Percentiles rank a stretch among this genome's conserved stretches.
Conservation (phyloP, 1,139 yeast species). For the Meyerozyma guilliermondii region DNA sequence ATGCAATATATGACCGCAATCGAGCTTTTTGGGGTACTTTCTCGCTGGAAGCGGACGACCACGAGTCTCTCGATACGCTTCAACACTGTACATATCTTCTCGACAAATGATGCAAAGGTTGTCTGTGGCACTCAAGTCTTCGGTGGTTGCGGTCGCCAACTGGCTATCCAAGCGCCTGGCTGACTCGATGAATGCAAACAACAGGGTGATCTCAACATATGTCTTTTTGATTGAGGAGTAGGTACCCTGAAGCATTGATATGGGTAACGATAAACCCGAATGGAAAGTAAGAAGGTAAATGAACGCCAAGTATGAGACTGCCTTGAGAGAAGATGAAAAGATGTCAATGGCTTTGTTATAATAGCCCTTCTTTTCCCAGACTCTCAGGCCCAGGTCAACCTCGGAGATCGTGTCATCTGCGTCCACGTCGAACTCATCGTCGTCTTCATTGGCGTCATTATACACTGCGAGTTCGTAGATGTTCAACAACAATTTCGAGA, state of each 20-base stretch:
- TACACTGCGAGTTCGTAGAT: constrained; percentile 49
- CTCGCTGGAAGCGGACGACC: constrained; percentile 31
- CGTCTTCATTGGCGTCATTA: constrained; percentile 8
- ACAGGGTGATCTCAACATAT: constrained; percentile 45
- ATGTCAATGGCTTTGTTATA: constrained; percentile 58
- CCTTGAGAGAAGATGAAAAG: constrained; percentile 37
- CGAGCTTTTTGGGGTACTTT: constrained; percentile 65
- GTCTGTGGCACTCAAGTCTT: constrained; percentile 57
- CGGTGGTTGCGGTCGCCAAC: constrained; percentile 54
- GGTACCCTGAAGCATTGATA: constrained; percentile 65
- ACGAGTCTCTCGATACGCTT: constrained; percentile 20
- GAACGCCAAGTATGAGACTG: constrained; percentile 27
- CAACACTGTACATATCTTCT: constrained; percentile 62
- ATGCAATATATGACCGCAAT: constrained; percentile 86
- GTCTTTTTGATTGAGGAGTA: constrained; percentile 49
- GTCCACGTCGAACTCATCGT: constrained; percentile 2
- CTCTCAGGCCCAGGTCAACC: constrained; percentile 50
- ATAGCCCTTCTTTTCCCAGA: constrained; percentile 70
- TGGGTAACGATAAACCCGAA: constrained; percentile 54
- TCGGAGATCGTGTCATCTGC: constrained; percentile 11
- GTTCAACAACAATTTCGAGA: constrained; percentile 48
- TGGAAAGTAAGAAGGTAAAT: constrained; percentile 41
- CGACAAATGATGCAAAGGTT: constrained; percentile 78
- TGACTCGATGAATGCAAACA: constrained; percentile 54
- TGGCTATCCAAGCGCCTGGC: constrained; percentile 61